Percentiles rank a stretch among this genome's conserved stretches.
Conservation (phyloP, 2,329 filamentous ascomycete genomes). For the Ophiognomonia clavigignenti-juglandacearum region DNA sequence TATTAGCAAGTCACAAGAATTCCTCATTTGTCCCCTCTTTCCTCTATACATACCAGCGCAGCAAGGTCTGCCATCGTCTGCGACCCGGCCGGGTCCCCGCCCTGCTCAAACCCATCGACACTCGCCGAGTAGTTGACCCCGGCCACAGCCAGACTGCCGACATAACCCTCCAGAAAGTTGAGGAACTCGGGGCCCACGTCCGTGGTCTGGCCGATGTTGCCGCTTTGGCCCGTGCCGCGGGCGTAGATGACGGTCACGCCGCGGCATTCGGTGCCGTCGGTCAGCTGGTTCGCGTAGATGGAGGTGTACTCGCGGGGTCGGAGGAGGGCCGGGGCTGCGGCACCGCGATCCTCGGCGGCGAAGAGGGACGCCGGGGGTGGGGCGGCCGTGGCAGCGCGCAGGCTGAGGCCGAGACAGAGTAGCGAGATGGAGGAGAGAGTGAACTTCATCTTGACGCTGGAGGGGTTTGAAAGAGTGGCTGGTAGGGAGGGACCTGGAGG, state of each 20-base stretch:
- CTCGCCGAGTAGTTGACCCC: conserved; percentile 24
- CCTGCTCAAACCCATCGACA: conserved; percentile 20
- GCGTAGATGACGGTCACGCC: conserved; percentile 15
- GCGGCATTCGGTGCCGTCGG: conserved; percentile 13
- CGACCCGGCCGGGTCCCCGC: conserved; percentile 20
- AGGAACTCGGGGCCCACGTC: conserved; percentile 22
- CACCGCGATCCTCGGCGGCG: not conserved
- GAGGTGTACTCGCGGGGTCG: conserved; percentile 4
- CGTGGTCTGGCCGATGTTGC: conserved; percentile 14
- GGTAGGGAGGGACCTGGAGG: not conserved
- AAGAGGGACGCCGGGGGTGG: not conserved
- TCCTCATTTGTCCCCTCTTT: not conserved
- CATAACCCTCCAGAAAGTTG: conserved; percentile 16
- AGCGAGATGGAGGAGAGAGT: not conserved
- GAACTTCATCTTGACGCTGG: conserved; percentile 3
- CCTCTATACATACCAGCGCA: not conserved
- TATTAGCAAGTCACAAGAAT: not conserved
- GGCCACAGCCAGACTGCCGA: conserved; percentile 21
- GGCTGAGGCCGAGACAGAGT: not conserved
- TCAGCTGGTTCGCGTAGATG: conserved; percentile 9
- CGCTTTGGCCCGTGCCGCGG: conserved; percentile 11
- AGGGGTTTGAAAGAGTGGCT: not conserved
- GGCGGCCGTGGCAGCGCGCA: not conserved
- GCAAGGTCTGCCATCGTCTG: conserved; percentile 11
- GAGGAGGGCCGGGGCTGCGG: not conserved